Evolutionary conservation across 2,329 filamentous ascomycete species (phyloP), one percentile per base, ranked within the genome.

Genomic region (Boeremia exigua): DNA sequence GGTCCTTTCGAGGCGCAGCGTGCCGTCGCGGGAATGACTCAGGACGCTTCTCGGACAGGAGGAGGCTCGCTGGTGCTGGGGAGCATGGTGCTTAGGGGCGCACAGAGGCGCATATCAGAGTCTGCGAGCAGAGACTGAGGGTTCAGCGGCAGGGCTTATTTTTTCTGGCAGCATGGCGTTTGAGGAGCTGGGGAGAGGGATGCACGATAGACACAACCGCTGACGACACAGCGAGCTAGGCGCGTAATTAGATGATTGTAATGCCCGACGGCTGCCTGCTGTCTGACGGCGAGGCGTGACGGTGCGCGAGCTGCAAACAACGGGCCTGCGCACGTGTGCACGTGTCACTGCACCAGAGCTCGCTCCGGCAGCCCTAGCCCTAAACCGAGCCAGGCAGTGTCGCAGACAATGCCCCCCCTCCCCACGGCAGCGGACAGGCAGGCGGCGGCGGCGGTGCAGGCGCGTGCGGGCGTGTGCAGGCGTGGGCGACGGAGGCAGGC

Each of bases 1-100:
- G 44, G 60, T 8, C 59, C 59, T 2, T 65, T 69, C 15, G 62
- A 69, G 47, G 57, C 61, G 14, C 63, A 69, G 34, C 60, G 66
- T 29, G 43, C 67, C 8, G 34, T 68, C 12, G 44, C 52, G 12
- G 68, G 66, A 0, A 63, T 72, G 48, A 55, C 33, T 14, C 66
- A 68, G 37, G 68, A 71, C 43, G 63, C 56, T 29, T 58, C 62
- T 15, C 56, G 54, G 27, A 61, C 53, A 9, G 70, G 70, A 6
- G 58, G 60, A 4, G 61, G 66, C 10, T 56, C 63, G 11, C 30
- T 67, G 57, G 72, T 61, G 15, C 43, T 75, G 56, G 70, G 71
- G 2, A 71, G 69, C 52, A 71, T 72, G 67, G 68, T 68, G 32
- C 44, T 68, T 53, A 70, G 65, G 48, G 68, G 68, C 2, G 55